phyloP scores from a whole-genome alignment of 345 rosid species.

The Diplotaxis tenuifolia region DNA sequence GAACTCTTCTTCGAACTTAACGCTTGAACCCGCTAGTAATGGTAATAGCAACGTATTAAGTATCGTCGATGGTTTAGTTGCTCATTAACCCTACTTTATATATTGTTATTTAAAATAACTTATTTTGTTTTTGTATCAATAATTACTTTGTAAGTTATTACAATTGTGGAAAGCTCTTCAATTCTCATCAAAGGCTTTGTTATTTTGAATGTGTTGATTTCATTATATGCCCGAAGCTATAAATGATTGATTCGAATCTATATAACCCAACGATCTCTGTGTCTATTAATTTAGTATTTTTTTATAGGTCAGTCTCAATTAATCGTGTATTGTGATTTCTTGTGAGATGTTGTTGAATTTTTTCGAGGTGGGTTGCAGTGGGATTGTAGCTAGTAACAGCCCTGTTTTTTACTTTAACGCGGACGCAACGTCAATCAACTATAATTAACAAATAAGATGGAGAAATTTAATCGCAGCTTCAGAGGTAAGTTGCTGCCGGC shows the following conservation, averaged over 20 bases:
- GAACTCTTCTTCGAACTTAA: constrained; percentile 20
- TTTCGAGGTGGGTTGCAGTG: too few species aligned
- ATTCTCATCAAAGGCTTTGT: constrained; percentile 1
- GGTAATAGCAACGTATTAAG: constrained; percentile 29
- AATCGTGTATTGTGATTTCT: too few species aligned
- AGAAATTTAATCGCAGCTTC: too few species aligned
- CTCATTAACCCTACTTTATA: constrained; percentile 39
- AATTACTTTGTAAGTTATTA: constrained; percentile 12
- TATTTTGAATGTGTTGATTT: neutral
- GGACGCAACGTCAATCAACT: too few species aligned
- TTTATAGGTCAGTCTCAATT: too few species aligned
- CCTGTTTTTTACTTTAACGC: too few species aligned
- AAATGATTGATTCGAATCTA: neutral
- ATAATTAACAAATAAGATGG: too few species aligned
- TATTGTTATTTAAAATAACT: neutral
- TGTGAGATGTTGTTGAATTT: too few species aligned
- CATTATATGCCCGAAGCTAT: neutral
- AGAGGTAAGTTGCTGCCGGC: too few species aligned
- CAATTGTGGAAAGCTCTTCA: constrained; percentile 17
- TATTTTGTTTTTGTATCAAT: neutral
- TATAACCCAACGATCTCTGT: too few species aligned
- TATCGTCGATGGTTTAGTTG: constrained; percentile 43
- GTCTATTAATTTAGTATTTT: too few species aligned
- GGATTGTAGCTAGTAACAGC: too few species aligned
- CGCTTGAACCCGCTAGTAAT: constrained; percentile 29